Evolutionary conservation across 352 stramenopile genomes (phyloP).

Genomic region (Aphanomyces euteiches): DNA sequence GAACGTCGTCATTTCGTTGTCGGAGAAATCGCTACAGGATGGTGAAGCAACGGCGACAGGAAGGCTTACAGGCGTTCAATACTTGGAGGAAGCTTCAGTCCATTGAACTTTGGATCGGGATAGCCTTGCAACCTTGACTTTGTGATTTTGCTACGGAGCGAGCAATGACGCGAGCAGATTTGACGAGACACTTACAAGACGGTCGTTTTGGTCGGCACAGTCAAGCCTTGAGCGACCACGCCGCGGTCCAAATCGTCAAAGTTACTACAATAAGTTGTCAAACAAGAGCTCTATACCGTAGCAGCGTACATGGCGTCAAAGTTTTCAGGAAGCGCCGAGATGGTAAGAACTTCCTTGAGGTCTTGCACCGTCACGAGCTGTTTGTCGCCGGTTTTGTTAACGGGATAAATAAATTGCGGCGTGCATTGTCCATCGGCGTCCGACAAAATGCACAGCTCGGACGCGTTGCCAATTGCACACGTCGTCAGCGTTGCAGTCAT

Average conservation of each 20-base stretch:
- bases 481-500: not conserved
- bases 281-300: not conserved
- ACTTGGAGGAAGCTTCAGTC: not conserved
- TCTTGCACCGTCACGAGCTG: slow-evolving; percentile 1
- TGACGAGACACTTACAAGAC: not conserved
- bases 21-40: slow-evolving; percentile 2
- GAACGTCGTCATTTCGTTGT: slow-evolving; percentile 8
- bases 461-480: not conserved
- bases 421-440: not conserved
- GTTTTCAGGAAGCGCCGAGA: not conserved
- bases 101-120: not conserved
- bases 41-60: not conserved
- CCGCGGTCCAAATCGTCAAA: slow-evolving; percentile 8
- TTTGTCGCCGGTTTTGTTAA: not conserved
- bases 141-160: not conserved
- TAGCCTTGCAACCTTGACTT: not conserved
- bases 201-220: not conserved
- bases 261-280: not conserved
- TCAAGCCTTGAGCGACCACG: not conserved
- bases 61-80: slow-evolving; percentile 1
- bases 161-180: not conserved
- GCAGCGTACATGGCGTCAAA: slow-evolving; percentile 8
- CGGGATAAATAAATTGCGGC: not conserved
- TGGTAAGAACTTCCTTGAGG: not conserved
- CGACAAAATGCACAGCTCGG: slow-evolving; percentile 2